These are phyloP conservation scores for Suhomyces vadensis DNA, from an alignment of 805 yeast genomes.

Conservation along the genomic window DNA sequence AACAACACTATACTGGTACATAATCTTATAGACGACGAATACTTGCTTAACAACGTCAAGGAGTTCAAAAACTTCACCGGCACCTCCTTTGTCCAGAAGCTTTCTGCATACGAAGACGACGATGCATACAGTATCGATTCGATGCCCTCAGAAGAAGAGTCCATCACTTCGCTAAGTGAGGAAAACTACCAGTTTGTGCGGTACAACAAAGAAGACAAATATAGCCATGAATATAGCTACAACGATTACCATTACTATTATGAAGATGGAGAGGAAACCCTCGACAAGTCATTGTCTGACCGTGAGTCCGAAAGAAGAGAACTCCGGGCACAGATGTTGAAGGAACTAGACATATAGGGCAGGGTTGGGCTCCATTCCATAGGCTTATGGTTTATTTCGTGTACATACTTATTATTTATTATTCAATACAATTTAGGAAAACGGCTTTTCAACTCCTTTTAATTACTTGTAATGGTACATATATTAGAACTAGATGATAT, in stretches of 20 bases:
- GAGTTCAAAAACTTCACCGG: constrained; percentile 15
- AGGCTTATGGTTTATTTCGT: constrained; percentile 1
- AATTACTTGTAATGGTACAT: too few species aligned
- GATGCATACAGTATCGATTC: constrained; percentile 16
- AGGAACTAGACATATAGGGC: constrained; percentile 25
- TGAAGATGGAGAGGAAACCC: constrained; percentile 10
- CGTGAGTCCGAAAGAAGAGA: constrained; percentile 37
- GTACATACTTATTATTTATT: constrained; percentile 1
- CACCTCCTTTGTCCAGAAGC: constrained; percentile 8
- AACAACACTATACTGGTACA: constrained; percentile 4
- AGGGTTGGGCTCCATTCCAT: background rate
- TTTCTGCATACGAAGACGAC: constrained; percentile 18
- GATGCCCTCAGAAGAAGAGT: constrained; percentile 19
- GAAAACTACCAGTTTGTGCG: constrained; percentile 7
- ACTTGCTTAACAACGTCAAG: constrained; percentile 21
- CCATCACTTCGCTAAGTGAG: constrained; percentile 12
- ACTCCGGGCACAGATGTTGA: constrained; percentile 38
- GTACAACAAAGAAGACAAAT: background rate
- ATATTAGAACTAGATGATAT: too few species aligned
- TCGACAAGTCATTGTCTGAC: constrained; percentile 18
- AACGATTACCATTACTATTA: constrained; percentile 14
- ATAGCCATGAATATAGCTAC: constrained; percentile 5
- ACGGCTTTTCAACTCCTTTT: too few species aligned
- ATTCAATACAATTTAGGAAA: background rate
- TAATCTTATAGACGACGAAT: constrained; percentile 27